Evolutionary conservation across 2,329 filamentous ascomycete species (phyloP).

Genomic region (Sphaerostilbella broomeana): DNA sequence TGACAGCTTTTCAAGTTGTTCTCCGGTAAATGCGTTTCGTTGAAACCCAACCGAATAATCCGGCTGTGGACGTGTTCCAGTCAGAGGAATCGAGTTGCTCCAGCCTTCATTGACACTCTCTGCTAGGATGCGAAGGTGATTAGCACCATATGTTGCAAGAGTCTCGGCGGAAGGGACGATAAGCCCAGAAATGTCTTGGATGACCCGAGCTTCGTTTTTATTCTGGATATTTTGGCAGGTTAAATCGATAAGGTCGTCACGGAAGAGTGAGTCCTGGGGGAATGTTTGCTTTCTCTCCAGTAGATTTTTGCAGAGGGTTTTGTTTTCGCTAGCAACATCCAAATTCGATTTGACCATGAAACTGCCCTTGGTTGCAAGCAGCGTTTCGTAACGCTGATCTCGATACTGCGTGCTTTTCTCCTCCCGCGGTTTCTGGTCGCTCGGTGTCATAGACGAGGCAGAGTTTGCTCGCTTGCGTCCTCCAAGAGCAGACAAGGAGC

Average conservation of each 20-base stretch:
- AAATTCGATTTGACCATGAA: conserved; percentile 30
- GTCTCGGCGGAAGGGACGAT: conserved; percentile 34
- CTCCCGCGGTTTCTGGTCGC: conserved; percentile 30
- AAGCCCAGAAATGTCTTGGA: conserved; percentile 30
- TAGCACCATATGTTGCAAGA: conserved; percentile 24
- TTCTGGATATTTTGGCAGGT: conserved; percentile 26
- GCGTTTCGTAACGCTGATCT: conserved; percentile 26
- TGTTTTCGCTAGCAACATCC: conserved; percentile 26
- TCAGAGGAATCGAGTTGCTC: conserved; percentile 33
- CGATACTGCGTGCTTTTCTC: conserved; percentile 30
- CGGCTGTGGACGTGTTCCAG: conserved; percentile 33
- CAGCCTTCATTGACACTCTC: conserved; percentile 39
- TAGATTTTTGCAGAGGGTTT: conserved; percentile 23
- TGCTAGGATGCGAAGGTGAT: conserved; percentile 26
- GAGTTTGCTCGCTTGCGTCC: conserved; percentile 12
- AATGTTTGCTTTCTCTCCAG: conserved; percentile 25
- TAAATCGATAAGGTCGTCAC: conserved; percentile 29
- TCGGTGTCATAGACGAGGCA: conserved; percentile 22
- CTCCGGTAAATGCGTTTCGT: conserved; percentile 34
- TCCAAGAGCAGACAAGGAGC: not conserved
- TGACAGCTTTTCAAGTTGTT: conserved; percentile 38
- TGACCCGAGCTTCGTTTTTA: conserved; percentile 29
- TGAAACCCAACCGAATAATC: conserved; percentile 38
- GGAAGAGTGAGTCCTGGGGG: conserved; percentile 31
- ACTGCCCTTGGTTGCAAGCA: conserved; percentile 32